Percentiles rank a stretch among this genome's conserved stretches.
These are phyloP conservation scores for Penicillium waksmanii DNA, from an alignment of 495 filamentous ascomycete genomes.

Conservation along the genomic window DNA sequence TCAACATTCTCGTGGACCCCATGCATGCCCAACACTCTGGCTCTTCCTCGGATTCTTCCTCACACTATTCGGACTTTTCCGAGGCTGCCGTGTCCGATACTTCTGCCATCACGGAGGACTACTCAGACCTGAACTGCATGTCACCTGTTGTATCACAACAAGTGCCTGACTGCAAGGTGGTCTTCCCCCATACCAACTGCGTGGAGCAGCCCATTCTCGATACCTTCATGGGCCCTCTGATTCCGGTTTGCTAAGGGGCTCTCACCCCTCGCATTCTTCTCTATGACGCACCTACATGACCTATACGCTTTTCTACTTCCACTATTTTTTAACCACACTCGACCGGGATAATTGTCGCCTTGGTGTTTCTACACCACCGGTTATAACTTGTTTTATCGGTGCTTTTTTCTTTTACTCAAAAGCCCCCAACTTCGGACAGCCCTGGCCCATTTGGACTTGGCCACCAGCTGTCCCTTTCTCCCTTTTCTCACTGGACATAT, in stretches of 20 bases:
- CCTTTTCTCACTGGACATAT: conserved; percentile 24
- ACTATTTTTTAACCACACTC: not conserved
- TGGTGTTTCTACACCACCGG: not conserved
- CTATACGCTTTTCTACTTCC: conserved; percentile 17
- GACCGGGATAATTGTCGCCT: not conserved
- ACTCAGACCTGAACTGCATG: conserved; percentile 45
- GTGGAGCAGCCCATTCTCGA: conserved; percentile 33
- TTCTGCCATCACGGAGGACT: conserved; percentile 49
- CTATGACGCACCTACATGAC: conserved; percentile 35
- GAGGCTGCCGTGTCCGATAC: conserved; percentile 47
- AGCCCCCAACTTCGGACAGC: conserved; percentile 8
- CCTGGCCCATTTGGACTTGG: conserved; percentile 17
- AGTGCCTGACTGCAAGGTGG: conserved; percentile 39
- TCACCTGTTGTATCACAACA: conserved; percentile 41
- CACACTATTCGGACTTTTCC: conserved; percentile 46
- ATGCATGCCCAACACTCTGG: conserved; percentile 44
- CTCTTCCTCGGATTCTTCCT: conserved; percentile 42
- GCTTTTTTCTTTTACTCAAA: conserved; percentile 4
- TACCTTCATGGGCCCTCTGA: conserved; percentile 28
- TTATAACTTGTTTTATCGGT: not conserved
- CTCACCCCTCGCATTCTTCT: conserved; percentile 4
- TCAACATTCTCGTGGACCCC: conserved; percentile 35
- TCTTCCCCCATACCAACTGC: conserved; percentile 34
- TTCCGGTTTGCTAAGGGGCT: conserved; percentile 32
- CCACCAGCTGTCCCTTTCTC: conserved; percentile 17